phyloP scores from a whole-genome alignment of 495 filamentous ascomycete genomes.

The Thermochaetoides thermophila region DNA sequence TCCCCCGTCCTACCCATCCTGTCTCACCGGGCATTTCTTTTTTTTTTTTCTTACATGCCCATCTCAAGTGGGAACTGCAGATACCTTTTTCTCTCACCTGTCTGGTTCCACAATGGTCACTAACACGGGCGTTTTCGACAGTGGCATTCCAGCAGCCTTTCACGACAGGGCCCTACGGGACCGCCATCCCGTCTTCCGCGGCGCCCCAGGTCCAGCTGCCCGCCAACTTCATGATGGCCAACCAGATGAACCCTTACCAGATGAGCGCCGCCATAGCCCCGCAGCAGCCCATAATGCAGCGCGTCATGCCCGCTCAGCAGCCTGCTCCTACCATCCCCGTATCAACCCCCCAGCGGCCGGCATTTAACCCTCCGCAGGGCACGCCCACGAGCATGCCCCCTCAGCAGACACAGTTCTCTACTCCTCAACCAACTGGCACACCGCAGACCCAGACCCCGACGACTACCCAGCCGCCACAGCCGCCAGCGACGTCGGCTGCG shows the following conservation, averaged over 20 bases:
- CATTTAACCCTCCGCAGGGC: conserved; percentile 23
- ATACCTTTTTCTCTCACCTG: not conserved
- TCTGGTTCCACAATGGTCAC: conserved; percentile 1
- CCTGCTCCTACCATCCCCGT: conserved; percentile 21
- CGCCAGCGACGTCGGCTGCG: conserved; percentile 19
- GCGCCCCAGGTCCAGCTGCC: conserved; percentile 30
- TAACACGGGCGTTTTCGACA: conserved; percentile 15
- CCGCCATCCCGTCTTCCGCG: conserved; percentile 26
- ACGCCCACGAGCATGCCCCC: conserved; percentile 20
- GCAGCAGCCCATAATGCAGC: conserved; percentile 29
- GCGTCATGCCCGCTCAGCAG: conserved; percentile 26
- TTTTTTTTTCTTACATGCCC: not conserved
- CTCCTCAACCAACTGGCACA: too few relatives aligned
- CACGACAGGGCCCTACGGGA: conserved; percentile 34
- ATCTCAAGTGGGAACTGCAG: too few relatives aligned
- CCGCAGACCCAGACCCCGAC: conserved; percentile 18
- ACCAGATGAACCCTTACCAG: conserved; percentile 24
- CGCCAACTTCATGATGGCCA: conserved; percentile 34
- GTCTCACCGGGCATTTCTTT: conserved; percentile 4
- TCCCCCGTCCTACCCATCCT: conserved; percentile 4
- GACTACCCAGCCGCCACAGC: conserved; percentile 23
- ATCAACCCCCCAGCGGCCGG: conserved; percentile 26
- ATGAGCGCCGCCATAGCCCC: conserved; percentile 28
- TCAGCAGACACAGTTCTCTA: conserved; percentile 19
- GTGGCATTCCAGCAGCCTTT: conserved; percentile 41